A percentile compares a stretch with the other conserved stretches of the same genome.
Evolutionary conservation across 2,329 filamentous ascomycete genomes (phyloP).

Genomic region (Alternaria arbusti): DNA sequence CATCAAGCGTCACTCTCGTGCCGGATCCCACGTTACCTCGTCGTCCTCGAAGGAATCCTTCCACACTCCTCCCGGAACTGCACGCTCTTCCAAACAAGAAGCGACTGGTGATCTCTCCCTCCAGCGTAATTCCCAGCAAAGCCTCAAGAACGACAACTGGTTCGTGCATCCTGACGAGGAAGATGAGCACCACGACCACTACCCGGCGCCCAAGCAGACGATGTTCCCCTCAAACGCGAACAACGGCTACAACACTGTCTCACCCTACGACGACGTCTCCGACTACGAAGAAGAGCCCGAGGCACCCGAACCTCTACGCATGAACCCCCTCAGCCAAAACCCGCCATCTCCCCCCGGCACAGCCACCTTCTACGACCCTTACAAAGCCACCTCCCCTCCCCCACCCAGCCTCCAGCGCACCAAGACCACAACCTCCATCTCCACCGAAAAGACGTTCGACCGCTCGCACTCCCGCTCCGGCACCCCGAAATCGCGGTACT

Average conservation of each 20-base stretch:
- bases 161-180: slow-evolving; percentile 46
- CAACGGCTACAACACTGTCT: slow-evolving; percentile 38
- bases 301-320: slow-evolving; percentile 52
- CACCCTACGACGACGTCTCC: slow-evolving; percentile 35
- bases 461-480: slow-evolving; percentile 35
- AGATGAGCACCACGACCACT: slow-evolving; percentile 20
- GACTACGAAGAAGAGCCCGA: slow-evolving; percentile 38
- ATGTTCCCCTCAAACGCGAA: slow-evolving; percentile 33
- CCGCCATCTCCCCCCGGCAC: slow-evolving; percentile 50
- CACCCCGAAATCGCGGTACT: slow-evolving; percentile 53
- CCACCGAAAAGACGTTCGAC: slow-evolving; percentile 38
- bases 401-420: slow-evolving; percentile 26
- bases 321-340: slow-evolving; percentile 58
- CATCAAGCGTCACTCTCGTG: slow-evolving; percentile 40
- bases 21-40: slow-evolving; percentile 33
- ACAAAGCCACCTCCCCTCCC: slow-evolving; percentile 19
- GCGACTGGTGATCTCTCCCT: slow-evolving; percentile 37
- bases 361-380: slow-evolving; percentile 17
- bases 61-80: slow-evolving; percentile 36
- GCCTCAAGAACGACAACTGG: slow-evolving; percentile 56
- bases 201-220: slow-evolving; percentile 25
- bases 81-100: slow-evolving; percentile 4
- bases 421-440: slow-evolving; percentile 33
- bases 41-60: slow-evolving; percentile 42
- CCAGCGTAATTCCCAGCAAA: slow-evolving; percentile 38